Base-by-base conservation (phyloP, 2,329 filamentous ascomycete species). In the Metarhizium brunneum region DNA sequence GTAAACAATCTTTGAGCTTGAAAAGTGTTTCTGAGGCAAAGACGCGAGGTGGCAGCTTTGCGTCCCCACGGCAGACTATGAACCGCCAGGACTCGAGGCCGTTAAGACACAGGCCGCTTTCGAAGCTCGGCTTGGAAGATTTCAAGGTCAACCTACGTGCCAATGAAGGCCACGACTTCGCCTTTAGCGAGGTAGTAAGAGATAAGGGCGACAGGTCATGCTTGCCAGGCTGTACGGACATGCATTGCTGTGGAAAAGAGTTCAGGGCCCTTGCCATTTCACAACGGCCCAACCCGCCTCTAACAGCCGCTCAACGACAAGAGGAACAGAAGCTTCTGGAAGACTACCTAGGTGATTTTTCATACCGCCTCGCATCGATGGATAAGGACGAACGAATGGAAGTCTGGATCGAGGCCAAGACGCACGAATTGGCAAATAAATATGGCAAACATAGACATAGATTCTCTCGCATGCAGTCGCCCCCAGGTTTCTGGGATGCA, bases 401-500 rank as follows among this genome's bases (percentile, higher is more conserved):
- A 57, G 65, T 88, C 20, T 80, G 95, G 68, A 63, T 90, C n/a
- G 81, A 91, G 65, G 92, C 92, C 13, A 86, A 86, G 65, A 86
- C 84, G 0, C 81, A 83, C 65, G 77, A 85, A 51, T 74, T 95
- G 59, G 87, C 92, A 1, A 85, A 92, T 64, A 80, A 82, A 58
- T 84, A 83, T 67, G 91, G 91, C 6, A 90, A 80, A 66, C 92
- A 96, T 70, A 80, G 87, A 55, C 82, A 92, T 62, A 79, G 84
- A 32, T 91, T 87, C 69, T 81, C 85, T 57, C 81, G 90, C 52
- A 79, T 82, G 59, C 77, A 74, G 48, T 90, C 87, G 10, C 92
- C 94, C 13, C 90, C 90, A 2, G 92, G 91, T 0, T 97, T 90
- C 67, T 99, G 94, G 94, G 80, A 89, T 54, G 81, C 87, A 2